phyloP scores from a whole-genome alignment of 768 basidiomycete species.

The Tylopilus cervinicoccineus region DNA sequence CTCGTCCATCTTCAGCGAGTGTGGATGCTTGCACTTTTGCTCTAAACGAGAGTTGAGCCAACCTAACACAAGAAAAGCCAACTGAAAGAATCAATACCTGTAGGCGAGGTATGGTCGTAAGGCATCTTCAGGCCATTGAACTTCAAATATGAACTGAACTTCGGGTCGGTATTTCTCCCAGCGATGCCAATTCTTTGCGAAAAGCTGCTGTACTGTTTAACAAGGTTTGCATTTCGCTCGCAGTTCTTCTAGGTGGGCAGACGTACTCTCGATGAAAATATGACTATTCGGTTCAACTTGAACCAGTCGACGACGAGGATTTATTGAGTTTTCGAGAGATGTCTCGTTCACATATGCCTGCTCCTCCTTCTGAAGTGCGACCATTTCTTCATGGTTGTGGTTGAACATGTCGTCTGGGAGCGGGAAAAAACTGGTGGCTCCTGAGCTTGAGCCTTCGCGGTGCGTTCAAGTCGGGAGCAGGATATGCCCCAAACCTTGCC shows the following conservation, averaged over 20 bases:
- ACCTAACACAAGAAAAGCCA: not conserved
- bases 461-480: too few relatives aligned
- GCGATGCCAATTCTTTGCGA: constrained; percentile 9
- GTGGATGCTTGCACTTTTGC: constrained; percentile 5
- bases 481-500: too few relatives aligned
- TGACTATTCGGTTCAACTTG: constrained; percentile 3
- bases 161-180: constrained; percentile 9
- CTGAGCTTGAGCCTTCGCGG: too few relatives aligned
- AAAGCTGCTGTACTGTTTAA: constrained; percentile 6
- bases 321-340: constrained; percentile 1
- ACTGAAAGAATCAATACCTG: not conserved
- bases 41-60: not conserved
- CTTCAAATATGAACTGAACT: constrained; percentile 11
- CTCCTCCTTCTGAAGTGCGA: not conserved
- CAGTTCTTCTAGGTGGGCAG: too few relatives aligned
- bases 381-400: not conserved
- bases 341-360: not conserved
- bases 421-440: not conserved
- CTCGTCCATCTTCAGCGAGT: constrained; percentile 2
- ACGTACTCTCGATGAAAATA: constrained; percentile 11
- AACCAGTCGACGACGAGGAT: constrained; percentile 5
- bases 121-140: constrained; percentile 10
- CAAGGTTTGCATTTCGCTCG: not conserved
- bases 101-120: constrained; percentile 10
- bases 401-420: not conserved